Base-by-base conservation (phyloP, 257 asterid species). In the Voacanga thouarsii region DNA sequence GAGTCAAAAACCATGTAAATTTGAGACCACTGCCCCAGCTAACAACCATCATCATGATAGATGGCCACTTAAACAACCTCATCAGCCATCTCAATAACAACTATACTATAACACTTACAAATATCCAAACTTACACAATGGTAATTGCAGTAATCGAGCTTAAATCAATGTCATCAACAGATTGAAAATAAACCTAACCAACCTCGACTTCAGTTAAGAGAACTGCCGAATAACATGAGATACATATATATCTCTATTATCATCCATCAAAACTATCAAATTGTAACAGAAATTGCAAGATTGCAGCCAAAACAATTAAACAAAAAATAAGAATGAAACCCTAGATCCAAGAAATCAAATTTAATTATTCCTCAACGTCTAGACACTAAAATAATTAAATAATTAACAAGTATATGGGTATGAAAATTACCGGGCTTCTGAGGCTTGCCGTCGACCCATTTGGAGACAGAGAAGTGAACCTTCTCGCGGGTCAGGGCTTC, bases 401-500 rank as follows among this genome's bases (percentile, higher is more conserved):
- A 33, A 18, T n/a, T 4, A 23, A 39, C 33, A 23, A n/a, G 24
- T 3, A 47, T 18, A 70, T 6, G n/a, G 30, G 18, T 23, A 45
- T 0, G 28, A 49, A 19, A 21, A 41, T 81, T 90, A 95, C 97
- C 84, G 70, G 98, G 92, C 75, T 90, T 95, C 87, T 88, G 87
- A 23, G 91, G 93, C 60, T 85, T 91, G 80, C 96, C 96, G 12
- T 95, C 93, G 80, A 72, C 86, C 98, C 98, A 95, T 83, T 88
- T 85, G 75, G 96, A 75, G 80, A 72, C 84, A 83, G 90, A 59
- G 86, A 86, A 95, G 79, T 95, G 98, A 83, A 95, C 97, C 89
- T 89, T 89, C 90, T 95, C 99, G 6, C 98, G 96, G 85, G 9
- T 78, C 81, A 91, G 61, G 69, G 96, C 87, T 81, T 95, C 97